Percentiles rank a stretch among this genome's conserved stretches.
Evolutionary conservation across 140 eudicot species (phyloP).

Genomic region (Anethum foeniculum): DNA sequence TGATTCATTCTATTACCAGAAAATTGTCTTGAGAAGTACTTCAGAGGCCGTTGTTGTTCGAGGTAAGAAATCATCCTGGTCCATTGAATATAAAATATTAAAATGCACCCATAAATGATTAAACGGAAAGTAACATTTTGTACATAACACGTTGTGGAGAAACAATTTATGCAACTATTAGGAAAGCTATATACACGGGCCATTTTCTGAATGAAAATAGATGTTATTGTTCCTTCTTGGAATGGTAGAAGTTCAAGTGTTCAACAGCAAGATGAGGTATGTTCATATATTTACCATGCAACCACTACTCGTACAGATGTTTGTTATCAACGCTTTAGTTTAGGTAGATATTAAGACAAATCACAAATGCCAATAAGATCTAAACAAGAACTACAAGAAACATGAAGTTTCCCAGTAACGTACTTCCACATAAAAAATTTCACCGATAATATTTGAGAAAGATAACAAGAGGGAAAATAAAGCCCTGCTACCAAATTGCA

Average conservation of each 20-base stretch:
- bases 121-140: not conserved
- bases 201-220: not conserved
- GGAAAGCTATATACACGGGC: not conserved
- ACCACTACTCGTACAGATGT: not conserved
- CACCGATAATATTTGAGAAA: not conserved
- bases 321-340: not conserved
- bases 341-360: not conserved
- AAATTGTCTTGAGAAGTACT: conserved; percentile 69
- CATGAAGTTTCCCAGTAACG: not conserved
- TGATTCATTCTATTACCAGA: conserved; percentile 61
- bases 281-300: not conserved
- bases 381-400: not conserved
- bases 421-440: not conserved
- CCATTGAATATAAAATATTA: conserved; percentile 8
- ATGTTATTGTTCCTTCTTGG: not conserved
- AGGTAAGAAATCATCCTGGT: conserved; percentile 98
- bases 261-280: not conserved
- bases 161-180: no score
- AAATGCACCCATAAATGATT: not conserved
- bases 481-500: not conserved
- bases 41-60: conserved; percentile 89
- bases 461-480: not conserved
- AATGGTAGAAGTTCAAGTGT: conserved; percentile 1
- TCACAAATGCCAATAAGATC: not conserved
- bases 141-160: not conserved